Conservation (phyloP, 805 yeast species). For the Maudiozyma serrabonitensis region DNA sequence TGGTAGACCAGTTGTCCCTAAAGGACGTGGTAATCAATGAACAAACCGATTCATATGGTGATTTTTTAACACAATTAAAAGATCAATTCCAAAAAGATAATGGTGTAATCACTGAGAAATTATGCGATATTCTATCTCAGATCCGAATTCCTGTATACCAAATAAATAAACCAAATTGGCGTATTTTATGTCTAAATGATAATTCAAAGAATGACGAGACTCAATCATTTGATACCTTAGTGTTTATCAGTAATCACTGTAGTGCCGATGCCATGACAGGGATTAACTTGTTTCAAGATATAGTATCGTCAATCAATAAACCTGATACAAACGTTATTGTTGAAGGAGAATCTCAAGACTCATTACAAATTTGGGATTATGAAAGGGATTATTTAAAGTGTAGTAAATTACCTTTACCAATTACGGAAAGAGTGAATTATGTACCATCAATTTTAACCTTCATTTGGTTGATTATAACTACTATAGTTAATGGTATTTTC, state of each 20-base stretch:
- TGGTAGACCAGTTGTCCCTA: constrained; percentile 10
- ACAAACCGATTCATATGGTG: constrained; percentile 12
- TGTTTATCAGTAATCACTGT: constrained; percentile 20
- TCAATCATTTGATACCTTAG: constrained; percentile 1
- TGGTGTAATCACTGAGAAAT: constrained; percentile 5
- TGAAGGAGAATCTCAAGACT: not conserved
- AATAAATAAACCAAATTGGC: constrained; percentile 17
- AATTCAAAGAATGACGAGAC: not conserved
- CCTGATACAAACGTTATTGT: not conserved
- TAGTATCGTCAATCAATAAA: constrained; percentile 7
- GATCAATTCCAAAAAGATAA: constrained; percentile 9
- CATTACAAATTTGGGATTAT: not conserved
- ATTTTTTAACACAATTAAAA: constrained; percentile 4
- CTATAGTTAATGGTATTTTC: constrained; percentile 9
- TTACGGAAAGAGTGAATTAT: constrained; percentile 17
- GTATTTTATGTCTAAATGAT: constrained; percentile 13
- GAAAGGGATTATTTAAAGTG: not conserved
- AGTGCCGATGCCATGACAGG: constrained; percentile 20
- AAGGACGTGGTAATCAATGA: constrained; percentile 17
- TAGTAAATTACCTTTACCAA: constrained; percentile 13
- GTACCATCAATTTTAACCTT: constrained; percentile 7
- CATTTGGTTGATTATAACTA: constrained; percentile 9
- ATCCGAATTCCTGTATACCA: constrained; percentile 14
- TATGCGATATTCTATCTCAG: constrained; percentile 10
- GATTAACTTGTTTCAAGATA: constrained; percentile 16